Evolutionary conservation across 805 yeast genomes (phyloP), one percentile per base, ranked within the genome.

Genomic region (Lipomyces sp.): DNA sequence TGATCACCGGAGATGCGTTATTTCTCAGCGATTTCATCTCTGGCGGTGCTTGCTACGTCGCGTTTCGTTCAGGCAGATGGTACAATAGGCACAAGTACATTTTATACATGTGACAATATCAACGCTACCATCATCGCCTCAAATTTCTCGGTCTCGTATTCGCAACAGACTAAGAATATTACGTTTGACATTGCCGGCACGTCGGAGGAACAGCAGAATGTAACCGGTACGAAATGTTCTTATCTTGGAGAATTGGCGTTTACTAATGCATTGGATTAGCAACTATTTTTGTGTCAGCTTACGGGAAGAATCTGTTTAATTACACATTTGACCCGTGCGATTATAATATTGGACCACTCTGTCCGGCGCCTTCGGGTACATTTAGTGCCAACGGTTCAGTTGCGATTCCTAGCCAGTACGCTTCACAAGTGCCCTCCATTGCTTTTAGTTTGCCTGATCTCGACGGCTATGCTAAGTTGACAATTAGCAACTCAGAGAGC

Each of bases 391-490:
- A 57, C 7, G 78, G 77, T 7, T 66, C 60, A 18, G 76, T 76
- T 61, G 55, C 69, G 7, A 75, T 77, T 30, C 78, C 78, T 7
- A 57, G 64, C 8, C 57, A 73, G 32, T 76, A 76, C 56, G 73
- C 75, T 8, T 34, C 61, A 5, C 60, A 67, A 10, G 72, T 77
- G n/a, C 73, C 78, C 4, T 37, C 71, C 7, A 65, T 76, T 51
- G 80, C 78, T 10, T 77, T 73, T 69, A 62, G 66, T 13, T 71
- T 77, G 37, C 80, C 80, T 2, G 80, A 77, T 60, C 69, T 77
- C 32, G 79, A 77, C 60, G 79, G 78, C 2, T 29, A 51, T 6
- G 75, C 77, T 13, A 63, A 58, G 15, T 72, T 77, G 53, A 42
- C 70, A 3, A 67, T 66, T 33, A 73, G 67, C 53, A 69, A 72